phyloP scores from a whole-genome alignment of 768 basidiomycete genomes.

The Mycena olivaceomarginata region DNA sequence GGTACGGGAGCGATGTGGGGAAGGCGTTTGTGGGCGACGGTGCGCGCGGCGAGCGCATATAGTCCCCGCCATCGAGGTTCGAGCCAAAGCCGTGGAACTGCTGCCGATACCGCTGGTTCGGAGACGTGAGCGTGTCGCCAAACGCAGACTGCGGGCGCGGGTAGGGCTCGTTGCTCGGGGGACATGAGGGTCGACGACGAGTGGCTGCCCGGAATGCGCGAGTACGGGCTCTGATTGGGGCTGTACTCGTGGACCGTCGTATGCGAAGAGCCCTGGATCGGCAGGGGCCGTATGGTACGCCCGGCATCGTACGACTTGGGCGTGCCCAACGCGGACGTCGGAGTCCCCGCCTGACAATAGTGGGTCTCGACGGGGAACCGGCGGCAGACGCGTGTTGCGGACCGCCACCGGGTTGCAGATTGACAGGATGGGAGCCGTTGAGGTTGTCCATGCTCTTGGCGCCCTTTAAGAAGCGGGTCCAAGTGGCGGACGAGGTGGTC shows the following conservation, averaged over 20 bases:
- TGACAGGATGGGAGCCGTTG: constrained; percentile 57
- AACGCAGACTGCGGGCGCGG: constrained; percentile 79
- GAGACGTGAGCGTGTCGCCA: constrained; percentile 67
- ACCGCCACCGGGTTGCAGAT: constrained; percentile 56
- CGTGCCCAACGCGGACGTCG: constrained; percentile 51
- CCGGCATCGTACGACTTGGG: constrained; percentile 66
- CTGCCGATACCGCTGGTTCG: constrained; percentile 56
- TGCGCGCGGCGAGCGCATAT: constrained; percentile 62
- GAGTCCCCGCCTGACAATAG: constrained; percentile 43
- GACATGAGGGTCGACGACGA: constrained; percentile 56
- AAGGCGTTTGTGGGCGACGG: constrained; percentile 52
- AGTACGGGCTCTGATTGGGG: constrained; percentile 50
- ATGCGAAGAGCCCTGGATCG: constrained; percentile 63
- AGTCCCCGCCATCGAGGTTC: constrained; percentile 57
- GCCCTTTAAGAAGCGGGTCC: constrained; percentile 56
- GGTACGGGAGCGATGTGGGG: constrained; percentile 39
- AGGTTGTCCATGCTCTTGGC: constrained; percentile 80
- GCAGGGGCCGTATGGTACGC: constrained; percentile 58
- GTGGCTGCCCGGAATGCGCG: constrained; percentile 45
- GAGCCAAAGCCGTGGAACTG: constrained; percentile 58
- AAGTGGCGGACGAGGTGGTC: constrained; percentile 55
- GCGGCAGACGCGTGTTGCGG: constrained; percentile 51
- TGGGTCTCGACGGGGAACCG: constrained; percentile 58
- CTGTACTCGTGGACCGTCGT: constrained; percentile 55
- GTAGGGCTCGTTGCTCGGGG: constrained; percentile 73